Conservation (phyloP, 805 yeast species). For the Nakazawaea siamensis region DNA sequence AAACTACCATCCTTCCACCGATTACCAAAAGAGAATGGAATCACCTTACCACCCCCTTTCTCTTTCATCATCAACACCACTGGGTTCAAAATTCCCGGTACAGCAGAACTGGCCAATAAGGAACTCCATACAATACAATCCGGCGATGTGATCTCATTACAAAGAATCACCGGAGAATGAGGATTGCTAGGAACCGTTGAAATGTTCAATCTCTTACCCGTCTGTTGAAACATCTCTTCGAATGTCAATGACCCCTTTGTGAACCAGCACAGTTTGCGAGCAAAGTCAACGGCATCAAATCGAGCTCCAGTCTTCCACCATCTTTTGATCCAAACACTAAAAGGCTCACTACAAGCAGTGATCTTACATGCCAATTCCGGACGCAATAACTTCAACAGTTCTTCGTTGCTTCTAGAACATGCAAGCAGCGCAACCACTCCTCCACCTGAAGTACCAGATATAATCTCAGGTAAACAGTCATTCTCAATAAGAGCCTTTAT, state of each 20-base stretch:
- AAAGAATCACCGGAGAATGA: slow-evolving; percentile 70
- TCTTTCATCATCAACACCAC: slow-evolving; percentile 70
- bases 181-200: slow-evolving; percentile 80
- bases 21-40: slow-evolving; percentile 68
- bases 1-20: slow-evolving; percentile 77
- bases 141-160: slow-evolving; percentile 72
- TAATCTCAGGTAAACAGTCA: slow-evolving; percentile 56
- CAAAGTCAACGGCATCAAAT: slow-evolving; percentile 72
- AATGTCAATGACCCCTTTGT: slow-evolving; percentile 69
- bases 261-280: slow-evolving; percentile 58
- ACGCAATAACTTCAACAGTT: slow-evolving; percentile 42
- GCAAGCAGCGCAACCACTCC: slow-evolving; percentile 70
- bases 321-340: slow-evolving; percentile 51
- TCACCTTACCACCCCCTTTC: slow-evolving; percentile 23
- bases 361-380: slow-evolving; percentile 58
- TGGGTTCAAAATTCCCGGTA: slow-evolving; percentile 75
- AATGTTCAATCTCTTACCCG: slow-evolving; percentile 65
- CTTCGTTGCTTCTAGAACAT: slow-evolving; percentile 63
- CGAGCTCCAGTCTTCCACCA: slow-evolving; percentile 74
- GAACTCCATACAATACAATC: slow-evolving; percentile 79
- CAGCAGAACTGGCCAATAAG: slow-evolving; percentile 70
- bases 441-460: slow-evolving; percentile 79
- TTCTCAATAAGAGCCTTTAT: slow-evolving; percentile 63
- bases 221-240: slow-evolving; percentile 56
- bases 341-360: slow-evolving; percentile 62